Evolutionary conservation across 495 filamentous ascomycete genomes (phyloP).

Genomic region (Aspergillus affinis): DNA sequence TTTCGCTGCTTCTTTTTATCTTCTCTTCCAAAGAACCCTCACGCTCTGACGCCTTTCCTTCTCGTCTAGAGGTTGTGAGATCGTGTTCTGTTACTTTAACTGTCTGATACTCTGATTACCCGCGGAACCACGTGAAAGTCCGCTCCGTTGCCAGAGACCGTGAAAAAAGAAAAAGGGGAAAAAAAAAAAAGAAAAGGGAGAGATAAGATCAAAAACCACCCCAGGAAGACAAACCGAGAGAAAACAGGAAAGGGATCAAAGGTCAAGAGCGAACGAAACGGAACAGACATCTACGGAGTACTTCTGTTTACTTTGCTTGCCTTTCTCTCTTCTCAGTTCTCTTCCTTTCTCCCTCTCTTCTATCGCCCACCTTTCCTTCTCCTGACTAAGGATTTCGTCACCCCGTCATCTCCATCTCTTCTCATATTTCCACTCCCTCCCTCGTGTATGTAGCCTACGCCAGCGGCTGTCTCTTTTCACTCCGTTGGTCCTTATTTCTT

Average conservation of each 20-base stretch:
- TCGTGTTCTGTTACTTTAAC: not conserved
- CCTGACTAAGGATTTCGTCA: conserved; percentile 6
- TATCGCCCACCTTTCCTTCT: not conserved
- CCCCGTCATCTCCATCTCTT: conserved; percentile 5
- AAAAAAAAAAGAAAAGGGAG: not conserved
- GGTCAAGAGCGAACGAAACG: not conserved
- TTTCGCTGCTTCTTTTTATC: not conserved
- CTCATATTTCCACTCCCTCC: conserved; percentile 1
- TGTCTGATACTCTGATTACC: not conserved
- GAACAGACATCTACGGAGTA: not conserved
- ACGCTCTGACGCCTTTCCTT: not conserved
- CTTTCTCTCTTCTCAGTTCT: not conserved
- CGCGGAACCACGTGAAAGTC: not conserved
- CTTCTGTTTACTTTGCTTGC: not conserved
- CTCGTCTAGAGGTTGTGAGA: not conserved
- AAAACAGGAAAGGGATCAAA: not conserved
- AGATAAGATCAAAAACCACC: not conserved
- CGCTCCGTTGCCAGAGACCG: not conserved
- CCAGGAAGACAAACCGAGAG: not conserved
- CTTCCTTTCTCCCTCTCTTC: conserved; percentile 10
- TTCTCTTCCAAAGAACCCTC: not conserved
- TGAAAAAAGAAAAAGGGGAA: conserved; percentile 5
- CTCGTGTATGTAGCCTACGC: not conserved
- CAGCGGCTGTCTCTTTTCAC: not conserved
- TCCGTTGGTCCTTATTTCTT: not conserved